Conservation (phyloP, 495 filamentous ascomycete species). For the Xylaria sp. region DNA sequence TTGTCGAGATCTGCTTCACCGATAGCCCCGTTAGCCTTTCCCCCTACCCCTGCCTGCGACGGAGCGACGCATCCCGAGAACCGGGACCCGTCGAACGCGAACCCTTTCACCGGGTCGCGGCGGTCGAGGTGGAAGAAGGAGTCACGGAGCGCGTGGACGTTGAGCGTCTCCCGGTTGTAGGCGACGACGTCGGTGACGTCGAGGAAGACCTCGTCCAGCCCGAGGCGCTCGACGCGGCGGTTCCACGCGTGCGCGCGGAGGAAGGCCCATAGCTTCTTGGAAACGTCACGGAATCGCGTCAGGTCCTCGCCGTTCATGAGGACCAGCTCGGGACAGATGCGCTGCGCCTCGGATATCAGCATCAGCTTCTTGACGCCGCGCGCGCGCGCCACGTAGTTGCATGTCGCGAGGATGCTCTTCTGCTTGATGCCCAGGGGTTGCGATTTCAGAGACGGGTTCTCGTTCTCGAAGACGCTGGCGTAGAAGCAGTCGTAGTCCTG, state of each 20-base stretch:
- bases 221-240: conserved; percentile 75
- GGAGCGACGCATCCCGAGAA: conserved; percentile 49
- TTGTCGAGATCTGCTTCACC: conserved; percentile 28
- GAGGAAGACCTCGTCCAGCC: conserved; percentile 80
- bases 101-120: conserved; percentile 79
- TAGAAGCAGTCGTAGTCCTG: conserved; percentile 96
- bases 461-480: conserved; percentile 84
- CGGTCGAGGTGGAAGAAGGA: conserved; percentile 84
- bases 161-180: conserved; percentile 77
- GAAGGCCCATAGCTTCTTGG: conserved; percentile 77
- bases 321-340: conserved; percentile 81
- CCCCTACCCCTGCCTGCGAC: background rate
- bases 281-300: conserved; percentile 82
- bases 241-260: conserved; percentile 76
- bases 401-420: conserved; percentile 92
- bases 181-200: conserved; percentile 86
- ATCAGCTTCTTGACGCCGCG: conserved; percentile 84
- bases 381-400: conserved; percentile 86
- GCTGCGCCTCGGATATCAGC: conserved; percentile 79
- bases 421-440: conserved; percentile 70
- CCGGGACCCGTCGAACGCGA: conserved; percentile 72
- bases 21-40: background rate
- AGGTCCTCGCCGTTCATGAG: conserved; percentile 89
- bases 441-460: conserved; percentile 73
- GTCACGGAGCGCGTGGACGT: conserved; percentile 63